Conservation (phyloP, 306 rosid species). For the Begonia fuchsioides region DNA sequence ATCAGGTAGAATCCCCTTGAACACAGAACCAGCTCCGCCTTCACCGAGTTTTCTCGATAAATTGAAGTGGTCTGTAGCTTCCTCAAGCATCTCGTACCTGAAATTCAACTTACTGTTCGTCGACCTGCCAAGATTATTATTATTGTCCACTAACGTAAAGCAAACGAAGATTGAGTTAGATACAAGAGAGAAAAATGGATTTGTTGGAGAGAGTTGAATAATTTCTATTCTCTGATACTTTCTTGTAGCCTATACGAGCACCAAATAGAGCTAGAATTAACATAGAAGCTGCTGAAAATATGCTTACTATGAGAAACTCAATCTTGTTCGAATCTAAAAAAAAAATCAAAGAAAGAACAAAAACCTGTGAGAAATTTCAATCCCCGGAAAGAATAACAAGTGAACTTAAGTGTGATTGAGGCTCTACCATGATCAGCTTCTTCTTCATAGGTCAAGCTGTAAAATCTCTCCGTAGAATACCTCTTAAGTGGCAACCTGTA, state of each 20-base stretch:
- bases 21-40: conserved; percentile 43
- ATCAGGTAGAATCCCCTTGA: conserved; percentile 36
- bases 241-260: conserved; percentile 14
- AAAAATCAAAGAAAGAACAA: conserved; percentile 5
- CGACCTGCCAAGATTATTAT: not conserved
- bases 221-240: conserved; percentile 1
- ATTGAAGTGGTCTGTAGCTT: conserved; percentile 30
- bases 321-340: conserved; percentile 7
- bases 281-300: conserved; percentile 9
- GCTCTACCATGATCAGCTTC: not conserved
- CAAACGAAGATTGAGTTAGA: conserved; percentile 5
- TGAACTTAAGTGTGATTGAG: not conserved
- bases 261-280: conserved; percentile 16
- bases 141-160: conserved; percentile 11
- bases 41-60: conserved; percentile 32
- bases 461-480: conserved; percentile 38
- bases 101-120: conserved; percentile 18
- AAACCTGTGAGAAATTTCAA: not conserved
- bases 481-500: conserved; percentile 42
- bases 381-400: not conserved
- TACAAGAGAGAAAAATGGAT: conserved; percentile 1
- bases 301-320: conserved; percentile 14
- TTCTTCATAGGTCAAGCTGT: not conserved
- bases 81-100: conserved; percentile 39
- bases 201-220: not conserved